Conservation (phyloP, 257 asterid genomes). For the Ilex aquifolium region DNA sequence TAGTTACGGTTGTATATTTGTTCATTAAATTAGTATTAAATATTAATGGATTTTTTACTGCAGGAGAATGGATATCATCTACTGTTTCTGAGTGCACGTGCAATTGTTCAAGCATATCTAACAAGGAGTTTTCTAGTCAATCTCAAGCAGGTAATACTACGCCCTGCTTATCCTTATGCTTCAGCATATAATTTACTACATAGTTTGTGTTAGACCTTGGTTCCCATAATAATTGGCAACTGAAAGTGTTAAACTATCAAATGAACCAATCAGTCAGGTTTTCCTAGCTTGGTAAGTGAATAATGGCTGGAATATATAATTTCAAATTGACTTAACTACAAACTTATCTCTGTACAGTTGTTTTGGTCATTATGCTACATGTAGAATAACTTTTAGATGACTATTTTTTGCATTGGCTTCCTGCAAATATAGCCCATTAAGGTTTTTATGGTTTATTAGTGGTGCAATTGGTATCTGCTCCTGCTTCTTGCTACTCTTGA, state of each 20-base stretch:
- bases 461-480: neutral
- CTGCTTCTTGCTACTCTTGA: neutral
- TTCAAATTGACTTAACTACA: no score
- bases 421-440: neutral
- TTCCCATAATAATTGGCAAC: neutral
- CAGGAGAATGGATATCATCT: constrained; percentile 99
- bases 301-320: neutral
- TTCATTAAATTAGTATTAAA: neutral
- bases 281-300: neutral
- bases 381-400: no score
- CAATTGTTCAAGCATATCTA: constrained; percentile 95
- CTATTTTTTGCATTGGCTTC: neutral
- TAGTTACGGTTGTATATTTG: neutral
- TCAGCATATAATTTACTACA: no score
- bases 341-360: no score
- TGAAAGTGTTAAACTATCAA: no score
- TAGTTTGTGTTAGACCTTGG: neutral
- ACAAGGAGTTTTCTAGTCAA: constrained; percentile 84
- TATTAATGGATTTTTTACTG: neutral
- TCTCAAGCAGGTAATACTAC: constrained; percentile 77
- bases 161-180: constrained; percentile 1
- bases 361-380: no score
- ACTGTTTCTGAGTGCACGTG: constrained; percentile 94
- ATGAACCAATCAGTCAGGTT: neutral
- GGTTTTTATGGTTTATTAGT: neutral